Base-by-base conservation (phyloP, 352 stramenopile genomes). In the Globisporangium middletonii region DNA sequence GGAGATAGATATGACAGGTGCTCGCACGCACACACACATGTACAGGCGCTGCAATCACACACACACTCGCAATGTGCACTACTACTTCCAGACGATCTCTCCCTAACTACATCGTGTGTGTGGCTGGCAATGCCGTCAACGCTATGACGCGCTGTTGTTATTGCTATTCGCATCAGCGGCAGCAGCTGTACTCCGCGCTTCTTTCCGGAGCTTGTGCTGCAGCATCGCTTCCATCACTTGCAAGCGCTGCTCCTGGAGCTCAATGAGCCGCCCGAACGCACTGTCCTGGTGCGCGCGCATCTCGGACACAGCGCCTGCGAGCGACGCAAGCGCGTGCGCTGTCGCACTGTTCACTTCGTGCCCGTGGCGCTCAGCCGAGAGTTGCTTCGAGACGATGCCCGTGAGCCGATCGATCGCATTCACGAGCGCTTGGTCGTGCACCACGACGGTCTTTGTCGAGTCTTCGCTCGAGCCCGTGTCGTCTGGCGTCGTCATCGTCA, bases 161-260 rank as follows among this genome's bases (percentile, higher is more conserved):
- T 23, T 43, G 16, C n/a, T 53, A 16, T 16, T 44, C 9, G 42
- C 30, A 23, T 2, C 12, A 12, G 33, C 33, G 4, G 33, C 33
- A 11, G 35, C 28, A 62, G 48, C 18, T 64, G 42, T 4, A 9
- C 33, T 23, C 2, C 53, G n/a, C 26, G 59, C 44, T 47, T 85
- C 70, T 62, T 88, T 89, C 23, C 79, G 78, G 19, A 84, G 64
- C 46, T 75, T 73, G 62, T 82, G 57, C 43, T 83, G 66, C 59
- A 91, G 30, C 6, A 91, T 79, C 26, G 65, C 64, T 53, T 88
- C 66, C 73, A 83, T 79, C 44, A 83, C 71, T 27, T 87, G 72
- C 3, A 91, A 54, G n/a, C 85, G 70, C 44, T 85, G 82, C 60
- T 88, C 75, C 53, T 89, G 77, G 27, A 91, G 59, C 64, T 83